Evolutionary conservation across 345 rosid species (phyloP).

Genomic region (Gossypium stocksii): DNA sequence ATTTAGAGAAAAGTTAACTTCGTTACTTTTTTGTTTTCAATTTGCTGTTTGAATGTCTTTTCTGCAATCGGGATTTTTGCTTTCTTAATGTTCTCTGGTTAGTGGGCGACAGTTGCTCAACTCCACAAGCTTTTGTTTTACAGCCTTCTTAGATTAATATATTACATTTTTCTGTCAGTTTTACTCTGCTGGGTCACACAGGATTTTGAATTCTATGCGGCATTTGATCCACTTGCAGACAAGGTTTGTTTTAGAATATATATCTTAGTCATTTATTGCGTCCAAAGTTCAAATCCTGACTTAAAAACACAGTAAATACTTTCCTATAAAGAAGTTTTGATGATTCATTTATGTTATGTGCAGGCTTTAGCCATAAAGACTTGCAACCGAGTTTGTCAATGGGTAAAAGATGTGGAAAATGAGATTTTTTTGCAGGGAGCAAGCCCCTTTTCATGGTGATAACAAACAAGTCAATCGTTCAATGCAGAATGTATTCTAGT

Average conservation of each 20-base stretch:
- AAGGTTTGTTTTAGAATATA: slow-evolving; percentile 46
- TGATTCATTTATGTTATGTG: slow-evolving; percentile 14
- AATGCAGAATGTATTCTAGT: slow-evolving; percentile 28
- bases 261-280: not conserved
- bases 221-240: slow-evolving; percentile 98
- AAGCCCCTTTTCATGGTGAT: slow-evolving; percentile 96
- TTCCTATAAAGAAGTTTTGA: slow-evolving; percentile 8
- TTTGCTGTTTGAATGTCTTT: slow-evolving; percentile 8
- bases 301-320: not conserved
- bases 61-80: not conserved
- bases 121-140: not conserved
- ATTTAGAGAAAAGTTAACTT: not conserved
- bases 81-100: not conserved
- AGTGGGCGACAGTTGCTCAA: not conserved
- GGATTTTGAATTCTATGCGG: slow-evolving; percentile 95
- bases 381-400: slow-evolving; percentile 85
- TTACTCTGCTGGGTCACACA: slow-evolving; percentile 96
- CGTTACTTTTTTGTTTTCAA: not conserved
- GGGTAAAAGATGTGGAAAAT: slow-evolving; percentile 95
- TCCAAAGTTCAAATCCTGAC: not conserved
- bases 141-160: not conserved
- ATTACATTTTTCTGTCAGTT: slow-evolving; percentile 40
- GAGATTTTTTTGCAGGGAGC: slow-evolving; percentile 97
- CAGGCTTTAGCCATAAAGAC: slow-evolving; percentile 90
- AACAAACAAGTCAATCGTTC: slow-evolving; percentile 15